Evolutionary conservation across 2,329 filamentous ascomycete genomes (phyloP).

Genomic region (Lachnellula willkommii): DNA sequence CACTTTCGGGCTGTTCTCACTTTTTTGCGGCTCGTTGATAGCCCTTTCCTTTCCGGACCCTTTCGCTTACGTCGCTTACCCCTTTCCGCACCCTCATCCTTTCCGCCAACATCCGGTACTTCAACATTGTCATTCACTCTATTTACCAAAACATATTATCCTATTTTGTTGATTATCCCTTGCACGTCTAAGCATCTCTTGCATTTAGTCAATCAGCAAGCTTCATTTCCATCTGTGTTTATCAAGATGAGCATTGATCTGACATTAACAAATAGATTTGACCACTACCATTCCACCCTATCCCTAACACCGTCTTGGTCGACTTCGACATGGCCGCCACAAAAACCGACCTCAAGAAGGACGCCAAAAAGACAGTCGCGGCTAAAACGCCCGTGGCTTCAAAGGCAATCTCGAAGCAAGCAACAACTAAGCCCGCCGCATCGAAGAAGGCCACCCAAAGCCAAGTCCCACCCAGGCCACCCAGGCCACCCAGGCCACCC

Average conservation of each 20-base stretch:
- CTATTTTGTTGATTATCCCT: background rate
- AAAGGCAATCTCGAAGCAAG: background rate
- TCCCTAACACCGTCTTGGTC: background rate
- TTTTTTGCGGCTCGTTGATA: background rate
- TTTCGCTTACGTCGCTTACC: background rate
- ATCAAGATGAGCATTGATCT: background rate
- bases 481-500: constrained; percentile 33
- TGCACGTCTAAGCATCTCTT: background rate
- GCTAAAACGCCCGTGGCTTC: background rate
- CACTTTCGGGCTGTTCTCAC: background rate
- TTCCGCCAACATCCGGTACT: background rate
- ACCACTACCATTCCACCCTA: background rate
- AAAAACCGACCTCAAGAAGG: background rate
- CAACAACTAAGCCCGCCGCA: background rate
- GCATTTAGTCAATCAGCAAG: background rate
- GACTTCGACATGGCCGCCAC: background rate
- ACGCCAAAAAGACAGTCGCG: background rate
- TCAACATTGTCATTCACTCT: background rate
- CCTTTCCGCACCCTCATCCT: background rate
- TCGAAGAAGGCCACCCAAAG: constrained; percentile 2
- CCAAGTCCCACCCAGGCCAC: constrained; percentile 26
- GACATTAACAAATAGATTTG: background rate
- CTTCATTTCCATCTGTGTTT: background rate
- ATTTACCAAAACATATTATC: background rate
- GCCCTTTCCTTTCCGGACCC: background rate